Evolutionary conservation across 495 filamentous ascomycete species (phyloP).

Genomic region (Terfezia boudieri): DNA sequence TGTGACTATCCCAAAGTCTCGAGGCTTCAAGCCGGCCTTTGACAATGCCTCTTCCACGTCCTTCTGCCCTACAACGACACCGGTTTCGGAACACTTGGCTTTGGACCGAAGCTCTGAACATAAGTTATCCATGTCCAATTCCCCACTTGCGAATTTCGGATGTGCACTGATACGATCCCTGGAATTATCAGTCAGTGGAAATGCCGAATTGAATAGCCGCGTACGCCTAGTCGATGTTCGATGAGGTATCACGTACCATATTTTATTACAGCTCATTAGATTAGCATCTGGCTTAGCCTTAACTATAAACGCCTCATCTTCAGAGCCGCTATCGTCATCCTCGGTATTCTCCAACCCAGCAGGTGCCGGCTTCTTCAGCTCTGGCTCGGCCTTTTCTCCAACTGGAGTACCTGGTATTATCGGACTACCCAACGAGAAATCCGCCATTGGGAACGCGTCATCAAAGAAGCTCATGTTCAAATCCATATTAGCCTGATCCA

Average conservation of each 20-base stretch:
- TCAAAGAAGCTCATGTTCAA: constrained; percentile 68
- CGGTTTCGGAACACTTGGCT: constrained; percentile 80
- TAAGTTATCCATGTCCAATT: constrained; percentile 77
- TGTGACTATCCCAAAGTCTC: no score
- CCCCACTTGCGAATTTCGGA: constrained; percentile 64
- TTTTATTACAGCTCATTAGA: constrained; percentile 66
- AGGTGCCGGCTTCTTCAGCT: not conserved
- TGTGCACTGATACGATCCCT: constrained; percentile 86
- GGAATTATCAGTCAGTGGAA: constrained; percentile 10
- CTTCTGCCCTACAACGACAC: constrained; percentile 73
- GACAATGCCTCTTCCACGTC: constrained; percentile 69
- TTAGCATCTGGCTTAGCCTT: constrained; percentile 25
- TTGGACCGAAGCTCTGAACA: constrained; percentile 90
- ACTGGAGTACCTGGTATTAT: not conserved
- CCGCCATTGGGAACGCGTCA: constrained; percentile 53
- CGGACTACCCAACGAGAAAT: not conserved
- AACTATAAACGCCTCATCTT: constrained; percentile 43
- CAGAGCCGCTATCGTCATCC: constrained; percentile 38
- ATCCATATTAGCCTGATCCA: constrained; percentile 41
- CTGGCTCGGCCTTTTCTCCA: not conserved
- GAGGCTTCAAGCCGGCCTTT: constrained; percentile 17
- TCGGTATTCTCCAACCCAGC: not conserved
- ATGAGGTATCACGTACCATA: constrained; percentile 44
- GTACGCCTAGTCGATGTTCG: not conserved
- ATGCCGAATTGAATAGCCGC: constrained; percentile 10